Evolutionary conservation across 2,329 filamentous ascomycete genomes (phyloP), one percentile per base, ranked within the genome.

Genomic region (Venturia aucupariae): DNA sequence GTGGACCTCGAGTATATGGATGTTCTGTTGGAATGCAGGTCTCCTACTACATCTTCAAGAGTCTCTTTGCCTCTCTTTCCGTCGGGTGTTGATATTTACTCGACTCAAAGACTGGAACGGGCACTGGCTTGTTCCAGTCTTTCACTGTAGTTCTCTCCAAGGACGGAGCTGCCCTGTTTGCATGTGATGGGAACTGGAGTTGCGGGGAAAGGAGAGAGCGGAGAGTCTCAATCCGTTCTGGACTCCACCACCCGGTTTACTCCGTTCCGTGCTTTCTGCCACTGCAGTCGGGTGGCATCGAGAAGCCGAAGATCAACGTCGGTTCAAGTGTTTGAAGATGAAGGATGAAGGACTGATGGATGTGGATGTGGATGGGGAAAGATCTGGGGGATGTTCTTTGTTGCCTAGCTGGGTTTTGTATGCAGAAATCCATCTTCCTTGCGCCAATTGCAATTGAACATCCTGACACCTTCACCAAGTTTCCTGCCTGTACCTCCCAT

Each of bases 401-500:
- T 41, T 41, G 4, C 39, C 4, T 15, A 17, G 39, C 15, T 41
- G 13, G 11, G n/a, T n/a, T 41, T 15, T 51, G 3, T 51, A 3
- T 51, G 5, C 46, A 51, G 22, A 13, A 51, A 13, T 22, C 22
- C 17, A 27, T 51, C 24, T 11, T 10, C 7, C 13, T 51, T 22
- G 8, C 10, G 15, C 46, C 46, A 24, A 27, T n/a, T n/a, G n/a
- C 0, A 51, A 15, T 10, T 22, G 4, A 7, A 51, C 4, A 15
- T 15, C 46, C 7, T 10, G 8, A 15, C 2, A 48, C 22, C n/a
- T n/a, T 60, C 59, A 89, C 87, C 87, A 90, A 7, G 87, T 90
- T 75, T 90, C 87, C 71, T 89, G 86, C 69, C 84, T 84, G 72
- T 86, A 89, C 65, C 84, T 75, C 13, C 84, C 85, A 27, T 72